Percentiles rank a stretch among this genome's conserved stretches.
phyloP scores from a whole-genome alignment of 371 early-diverging fungal species.

The Lichtheimia ornata region DNA sequence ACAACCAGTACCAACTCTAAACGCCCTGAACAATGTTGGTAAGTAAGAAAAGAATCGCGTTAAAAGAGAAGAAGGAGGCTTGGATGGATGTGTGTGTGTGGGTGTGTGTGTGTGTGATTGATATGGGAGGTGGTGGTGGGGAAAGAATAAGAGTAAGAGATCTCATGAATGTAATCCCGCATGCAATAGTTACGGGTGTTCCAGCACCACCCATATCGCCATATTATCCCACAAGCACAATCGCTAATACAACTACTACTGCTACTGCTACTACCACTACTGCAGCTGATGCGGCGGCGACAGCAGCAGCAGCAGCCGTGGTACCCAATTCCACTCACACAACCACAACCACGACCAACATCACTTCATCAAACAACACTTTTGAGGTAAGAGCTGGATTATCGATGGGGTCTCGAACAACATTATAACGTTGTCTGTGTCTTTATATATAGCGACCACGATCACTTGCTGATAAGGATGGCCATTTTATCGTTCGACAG shows the following conservation, averaged over 20 bases:
- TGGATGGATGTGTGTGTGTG: too few relatives aligned
- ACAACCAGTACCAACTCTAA: conserved; percentile 4
- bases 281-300: not conserved
- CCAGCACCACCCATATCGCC: conserved; percentile 6
- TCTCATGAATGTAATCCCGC: too few relatives aligned
- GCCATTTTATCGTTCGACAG: conserved; percentile 83
- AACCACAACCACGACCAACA: not conserved
- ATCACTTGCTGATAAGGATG: conserved; percentile 88
- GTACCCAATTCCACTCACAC: not conserved
- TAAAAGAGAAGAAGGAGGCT: too few relatives aligned
- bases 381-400: conserved; percentile 3
- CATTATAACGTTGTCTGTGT: too few relatives aligned
- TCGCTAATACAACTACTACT: not conserved
- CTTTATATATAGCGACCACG: not conserved
- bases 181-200: too few relatives aligned
- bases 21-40: conserved; percentile 13
- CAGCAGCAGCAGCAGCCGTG: conserved; percentile 7
- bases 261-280: not conserved
- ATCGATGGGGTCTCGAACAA: too few relatives aligned
- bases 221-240: conserved; percentile 8
- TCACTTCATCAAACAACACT: not conserved
- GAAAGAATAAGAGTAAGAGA: too few relatives aligned
- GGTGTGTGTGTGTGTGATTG: too few relatives aligned
- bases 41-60: not conserved
- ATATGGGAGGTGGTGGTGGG: too few relatives aligned